Base-by-base conservation (phyloP, 768 basidiomycete genomes). In the Chiua virens region DNA sequence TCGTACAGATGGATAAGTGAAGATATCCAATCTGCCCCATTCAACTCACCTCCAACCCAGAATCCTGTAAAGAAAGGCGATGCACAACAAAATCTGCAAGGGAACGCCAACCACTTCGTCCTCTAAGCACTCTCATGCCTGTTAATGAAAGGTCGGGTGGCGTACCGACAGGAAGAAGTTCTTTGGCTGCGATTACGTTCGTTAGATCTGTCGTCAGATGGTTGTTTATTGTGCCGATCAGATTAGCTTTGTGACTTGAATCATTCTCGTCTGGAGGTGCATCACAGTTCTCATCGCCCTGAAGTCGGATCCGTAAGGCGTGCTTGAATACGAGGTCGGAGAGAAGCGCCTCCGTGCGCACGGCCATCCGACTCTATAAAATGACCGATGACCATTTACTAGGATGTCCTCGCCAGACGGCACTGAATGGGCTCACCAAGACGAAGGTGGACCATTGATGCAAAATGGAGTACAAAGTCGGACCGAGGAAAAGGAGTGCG, bases 201-300 rank as follows among this genome's bases (percentile, higher is more conserved):
- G 36, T 47, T 45, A 42, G 28, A 47, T 52, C 61, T 27, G 83
- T 82, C 6, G 87, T 82, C 35, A 88, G 78, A 8, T 89, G 68
- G 47, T 89, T 90, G 65, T 86, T 90, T 61, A 91, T 83, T 61
- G 81, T 86, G 13, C 89, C 89, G 23, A 83, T 77, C n/a, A 88
- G 67, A 61, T 85, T 83, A 8, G 68, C 68, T n/a, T 67, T 61
- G 43, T 66, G 64, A 15, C n/a, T 43, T 18, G 25, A 45, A 42
- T 57, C 28, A 44, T 42, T 42, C 21, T n/a, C 37, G 20, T 50
- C 49, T 22, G n/a, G n/a, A n/a, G n/a, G n/a, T n/a, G n/a, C n/a
- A n/a, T n/a, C n/a, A n/a, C n/a, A n/a, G n/a, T n/a, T n/a, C n/a
- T n/a, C n/a, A n/a, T n/a, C n/a, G n/a, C 45, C 50, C 18, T 28